Conservation (phyloP, 2,329 filamentous ascomycete genomes). For the Graphiopsis chlorocephala region DNA sequence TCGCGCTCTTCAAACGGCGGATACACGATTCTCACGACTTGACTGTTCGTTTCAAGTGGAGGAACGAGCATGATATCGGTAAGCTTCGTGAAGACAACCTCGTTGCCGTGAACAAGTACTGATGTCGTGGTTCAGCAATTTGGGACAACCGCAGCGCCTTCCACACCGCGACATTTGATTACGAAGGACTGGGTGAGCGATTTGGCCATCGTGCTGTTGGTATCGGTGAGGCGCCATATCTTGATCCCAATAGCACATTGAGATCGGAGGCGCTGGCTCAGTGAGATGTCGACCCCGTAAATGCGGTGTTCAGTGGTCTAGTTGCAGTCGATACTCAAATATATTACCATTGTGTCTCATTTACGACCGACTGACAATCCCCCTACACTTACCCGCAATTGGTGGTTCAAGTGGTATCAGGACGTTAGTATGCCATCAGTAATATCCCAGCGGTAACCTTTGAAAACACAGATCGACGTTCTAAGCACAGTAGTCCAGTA, state of each 20-base stretch:
- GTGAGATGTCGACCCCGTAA: neutral
- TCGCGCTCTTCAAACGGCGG: slow-evolving; percentile 25
- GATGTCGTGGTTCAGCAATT: slow-evolving; percentile 46
- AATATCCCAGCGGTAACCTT: neutral
- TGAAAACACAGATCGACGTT: neutral
- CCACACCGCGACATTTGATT: slow-evolving; percentile 63
- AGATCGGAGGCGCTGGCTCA: slow-evolving; percentile 25
- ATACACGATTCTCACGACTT: slow-evolving; percentile 54
- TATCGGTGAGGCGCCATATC: slow-evolving; percentile 55
- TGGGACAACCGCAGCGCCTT: slow-evolving; percentile 65
- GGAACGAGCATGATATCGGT: slow-evolving; percentile 48
- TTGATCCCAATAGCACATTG: slow-evolving; percentile 52
- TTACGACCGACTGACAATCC: neutral
- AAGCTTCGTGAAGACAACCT: neutral
- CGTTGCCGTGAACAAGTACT: neutral
- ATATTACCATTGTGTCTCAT: neutral
- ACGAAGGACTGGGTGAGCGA: slow-evolving; percentile 52
- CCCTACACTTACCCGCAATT: neutral
- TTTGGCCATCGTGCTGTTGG: slow-evolving; percentile 54
- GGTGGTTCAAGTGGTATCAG: neutral
- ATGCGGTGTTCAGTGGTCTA: neutral
- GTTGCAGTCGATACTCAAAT: neutral
- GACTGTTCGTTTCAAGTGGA: slow-evolving; percentile 51
- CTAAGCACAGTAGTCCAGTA: neutral
- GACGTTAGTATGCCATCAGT: neutral